Conservation (phyloP, 805 yeast species). For the Wickerhamomyces ciferrii region DNA sequence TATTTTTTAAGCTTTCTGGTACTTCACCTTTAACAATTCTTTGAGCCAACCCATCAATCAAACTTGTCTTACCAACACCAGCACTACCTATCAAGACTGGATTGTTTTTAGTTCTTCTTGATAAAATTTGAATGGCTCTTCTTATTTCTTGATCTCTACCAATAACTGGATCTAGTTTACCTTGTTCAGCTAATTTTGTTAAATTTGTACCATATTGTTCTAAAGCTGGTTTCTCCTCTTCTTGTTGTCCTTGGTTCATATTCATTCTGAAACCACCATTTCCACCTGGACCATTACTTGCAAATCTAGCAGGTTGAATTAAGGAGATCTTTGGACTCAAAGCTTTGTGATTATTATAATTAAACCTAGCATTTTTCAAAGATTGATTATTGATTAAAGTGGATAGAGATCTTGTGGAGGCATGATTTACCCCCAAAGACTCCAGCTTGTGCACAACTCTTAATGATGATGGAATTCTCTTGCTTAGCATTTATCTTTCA, state of each 20-base stretch:
- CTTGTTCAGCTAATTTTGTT: conserved; percentile 81
- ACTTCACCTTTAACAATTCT: conserved; percentile 88
- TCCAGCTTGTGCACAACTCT: neutral
- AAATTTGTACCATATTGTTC: conserved; percentile 83
- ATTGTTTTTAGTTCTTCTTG: conserved; percentile 90
- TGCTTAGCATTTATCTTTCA: neutral
- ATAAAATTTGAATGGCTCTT: conserved; percentile 85
- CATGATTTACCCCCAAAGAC: neutral
- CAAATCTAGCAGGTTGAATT: conserved; percentile 8
- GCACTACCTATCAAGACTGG: conserved; percentile 95
- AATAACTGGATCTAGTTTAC: conserved; percentile 93
- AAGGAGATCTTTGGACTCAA: neutral
- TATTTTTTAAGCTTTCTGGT: conserved; percentile 88
- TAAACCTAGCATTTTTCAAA: neutral
- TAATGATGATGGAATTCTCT: neutral
- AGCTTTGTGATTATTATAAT: neutral
- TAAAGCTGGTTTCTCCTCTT: conserved; percentile 65
- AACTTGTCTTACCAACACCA: conserved; percentile 97
- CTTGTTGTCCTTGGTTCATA: conserved; percentile 40
- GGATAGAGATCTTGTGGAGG: neutral
- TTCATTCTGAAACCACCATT: conserved; percentile 18
- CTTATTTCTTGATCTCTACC: conserved; percentile 95
- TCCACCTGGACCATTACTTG: conserved; percentile 9
- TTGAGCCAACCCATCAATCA: conserved; percentile 96
- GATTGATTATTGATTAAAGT: neutral